Base-by-base conservation (phyloP, 805 yeast genomes). In the Barnettozyma salicaria region DNA sequence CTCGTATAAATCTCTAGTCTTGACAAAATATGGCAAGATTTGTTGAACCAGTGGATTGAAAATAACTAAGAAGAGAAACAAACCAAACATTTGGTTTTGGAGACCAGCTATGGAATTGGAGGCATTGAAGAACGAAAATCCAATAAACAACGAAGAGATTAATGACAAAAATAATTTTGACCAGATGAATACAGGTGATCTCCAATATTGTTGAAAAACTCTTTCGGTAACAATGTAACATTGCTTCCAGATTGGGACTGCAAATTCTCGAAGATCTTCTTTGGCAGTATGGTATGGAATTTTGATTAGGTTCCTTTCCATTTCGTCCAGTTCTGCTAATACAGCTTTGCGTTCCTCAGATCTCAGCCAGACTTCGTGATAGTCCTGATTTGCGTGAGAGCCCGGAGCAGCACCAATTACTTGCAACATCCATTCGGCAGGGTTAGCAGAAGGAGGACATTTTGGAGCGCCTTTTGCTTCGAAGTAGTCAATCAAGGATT, bases 341-440 rank as follows among this genome's bases (percentile, higher is more conserved):
- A 82, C 76, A 7, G 68, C 76, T 39, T 60, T 52, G 49, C 72
- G 75, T 55, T 86, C 87, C 1, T 61, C 60, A 26, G 95, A 84
- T 32, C 70, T 67, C 57, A 72, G 61, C 96, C 96, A 85, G 30
- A 81, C 86, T 52, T 82, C 79, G 52, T 76, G 69, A 51, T 79
- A 82, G 57, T 82, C 84, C 60, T 78, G 84, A 33, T 67, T 67
- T 13, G 87, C 83, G 48, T 76, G 80, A 27, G 85, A 74, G 37
- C 87, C 88, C 7, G 88, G 88, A 26, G 88, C 87, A 39, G 88
- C 88, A 50, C 89, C 88, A 50, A 81, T 81, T 45, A 79, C 83
- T 47, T 82, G 83, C 61, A 87, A 67, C 95, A 87, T 87, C 94
- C 95, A 87, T 63, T 86, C 95, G 11, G 89, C 90, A 24, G 90